Evolutionary conservation across 2,329 filamentous ascomycete genomes (phyloP).

Genomic region (Trichoderma sp.): DNA sequence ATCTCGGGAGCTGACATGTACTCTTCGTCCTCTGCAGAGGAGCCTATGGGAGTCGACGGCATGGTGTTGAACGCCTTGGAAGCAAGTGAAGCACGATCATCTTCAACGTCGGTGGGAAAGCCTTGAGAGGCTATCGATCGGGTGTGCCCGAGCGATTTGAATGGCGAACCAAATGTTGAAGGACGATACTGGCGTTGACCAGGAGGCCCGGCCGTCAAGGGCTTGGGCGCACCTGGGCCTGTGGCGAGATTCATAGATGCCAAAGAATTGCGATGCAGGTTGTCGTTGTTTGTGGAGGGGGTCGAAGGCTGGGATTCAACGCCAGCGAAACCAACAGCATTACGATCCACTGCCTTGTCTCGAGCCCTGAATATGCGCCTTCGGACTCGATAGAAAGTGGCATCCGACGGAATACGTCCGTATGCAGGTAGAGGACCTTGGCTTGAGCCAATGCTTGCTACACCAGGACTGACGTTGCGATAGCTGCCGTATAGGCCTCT

Average conservation of each 20-base stretch:
- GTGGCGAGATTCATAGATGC: conserved; percentile 29
- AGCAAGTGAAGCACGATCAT: neutral
- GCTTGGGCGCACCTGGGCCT: conserved; percentile 44
- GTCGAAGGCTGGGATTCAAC: conserved; percentile 14
- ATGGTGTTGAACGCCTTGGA: neutral
- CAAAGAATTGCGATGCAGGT: conserved; percentile 21
- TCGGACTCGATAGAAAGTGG: no score
- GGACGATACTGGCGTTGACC: conserved; percentile 50
- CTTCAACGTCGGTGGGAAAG: neutral
- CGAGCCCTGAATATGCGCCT: no score
- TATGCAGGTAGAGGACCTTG: conserved; percentile 1
- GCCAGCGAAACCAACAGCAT: no score
- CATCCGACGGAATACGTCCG: conserved; percentile 20
- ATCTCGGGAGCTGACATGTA: conserved; percentile 37
- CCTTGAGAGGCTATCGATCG: conserved; percentile 17
- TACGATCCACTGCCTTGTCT: no score
- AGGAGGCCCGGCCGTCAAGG: conserved; percentile 53
- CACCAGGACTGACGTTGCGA: neutral
- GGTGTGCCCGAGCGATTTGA: conserved; percentile 35
- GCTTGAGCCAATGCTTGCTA: neutral
- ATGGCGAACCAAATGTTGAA: conserved; percentile 40
- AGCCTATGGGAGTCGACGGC: neutral
- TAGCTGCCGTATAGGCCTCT: neutral
- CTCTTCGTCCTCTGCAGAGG: neutral
- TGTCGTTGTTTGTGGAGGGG: conserved; percentile 20